Evolutionary conservation across 2,329 filamentous ascomycete genomes (phyloP).

Genomic region (Endocalyx cinctus): DNA sequence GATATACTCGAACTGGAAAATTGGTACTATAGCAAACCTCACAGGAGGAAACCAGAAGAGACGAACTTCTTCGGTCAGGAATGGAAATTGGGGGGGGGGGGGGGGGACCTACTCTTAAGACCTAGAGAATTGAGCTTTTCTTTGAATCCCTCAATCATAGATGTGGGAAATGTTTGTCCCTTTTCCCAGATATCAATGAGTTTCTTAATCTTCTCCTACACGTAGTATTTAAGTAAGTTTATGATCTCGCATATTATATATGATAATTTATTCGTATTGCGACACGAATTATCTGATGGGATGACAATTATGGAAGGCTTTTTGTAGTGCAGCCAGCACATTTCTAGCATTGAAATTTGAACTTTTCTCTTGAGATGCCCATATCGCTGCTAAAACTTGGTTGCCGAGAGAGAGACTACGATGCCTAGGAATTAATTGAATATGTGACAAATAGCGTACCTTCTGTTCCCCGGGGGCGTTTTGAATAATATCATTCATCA

Average conservation of each 20-base stretch:
- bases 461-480: constrained; percentile 91
- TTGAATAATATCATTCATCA: constrained; percentile 94
- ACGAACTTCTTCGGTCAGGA: too few relatives aligned
- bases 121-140: constrained; percentile 64
- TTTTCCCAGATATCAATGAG: constrained; percentile 98
- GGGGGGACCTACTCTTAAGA: constrained; percentile 59
- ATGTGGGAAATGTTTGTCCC: constrained; percentile 78
- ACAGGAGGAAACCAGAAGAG: too few relatives aligned
- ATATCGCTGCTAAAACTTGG: too few relatives aligned
- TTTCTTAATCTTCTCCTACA: constrained; percentile 93
- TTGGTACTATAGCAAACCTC: too few relatives aligned
- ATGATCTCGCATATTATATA: too few relatives aligned
- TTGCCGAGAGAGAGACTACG: constrained; percentile 25
- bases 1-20: constrained; percentile 22
- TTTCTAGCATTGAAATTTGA: too few relatives aligned
- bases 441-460: constrained; percentile 60
- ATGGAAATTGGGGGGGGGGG: constrained; percentile 7
- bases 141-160: constrained; percentile 79
- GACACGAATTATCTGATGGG: too few relatives aligned
- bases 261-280: too few relatives aligned
- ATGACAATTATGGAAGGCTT: too few relatives aligned
- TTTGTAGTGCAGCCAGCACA: too few relatives aligned
- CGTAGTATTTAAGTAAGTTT: too few relatives aligned
- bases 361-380: too few relatives aligned
- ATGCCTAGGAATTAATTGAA: constrained; percentile 16